These are phyloP conservation scores for Pseudisothecium myosuroides DNA, from an alignment of 225 moss, liverwort and hornwort species.

Conservation along the genomic window DNA sequence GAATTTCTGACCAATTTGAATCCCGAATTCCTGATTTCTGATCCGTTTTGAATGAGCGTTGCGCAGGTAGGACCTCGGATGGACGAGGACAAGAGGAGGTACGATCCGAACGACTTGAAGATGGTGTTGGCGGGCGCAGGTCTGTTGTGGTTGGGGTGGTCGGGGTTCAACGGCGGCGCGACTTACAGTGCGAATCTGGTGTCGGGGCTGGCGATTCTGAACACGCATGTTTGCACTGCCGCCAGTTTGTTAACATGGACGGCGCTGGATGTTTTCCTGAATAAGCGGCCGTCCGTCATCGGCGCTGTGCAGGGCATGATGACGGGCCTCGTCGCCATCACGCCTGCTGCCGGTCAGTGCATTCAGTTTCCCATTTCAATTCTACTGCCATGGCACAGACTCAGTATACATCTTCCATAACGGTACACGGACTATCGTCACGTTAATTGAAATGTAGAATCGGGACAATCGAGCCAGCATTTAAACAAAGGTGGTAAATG, in stretches of 20 bases:
- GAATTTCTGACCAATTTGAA: not conserved
- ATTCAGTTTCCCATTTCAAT: not conserved
- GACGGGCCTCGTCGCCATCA: not conserved
- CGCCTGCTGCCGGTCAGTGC: not conserved
- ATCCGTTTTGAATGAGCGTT: not conserved
- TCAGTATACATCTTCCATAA: not conserved
- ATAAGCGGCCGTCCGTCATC: not conserved
- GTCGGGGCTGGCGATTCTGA: conserved; percentile 20
- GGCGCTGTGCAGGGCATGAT: not conserved
- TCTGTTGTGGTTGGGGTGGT: conserved; percentile 47
- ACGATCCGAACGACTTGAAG: not conserved
- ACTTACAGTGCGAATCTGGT: conserved; percentile 22
- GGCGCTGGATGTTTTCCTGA: not conserved
- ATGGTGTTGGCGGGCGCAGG: conserved; percentile 29
- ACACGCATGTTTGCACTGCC: conserved; percentile 29
- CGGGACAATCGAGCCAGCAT: not conserved
- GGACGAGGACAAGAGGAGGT: not conserved
- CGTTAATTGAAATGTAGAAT: not conserved
- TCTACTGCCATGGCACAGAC: not conserved
- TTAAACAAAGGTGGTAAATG: not conserved
- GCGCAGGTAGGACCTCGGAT: conserved; percentile 6
- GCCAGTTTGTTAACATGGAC: not conserved
- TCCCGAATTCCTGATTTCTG: not conserved
- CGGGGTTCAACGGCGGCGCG: conserved; percentile 43
- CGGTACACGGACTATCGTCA: not conserved